These are phyloP conservation scores for Cytidiella melzeri DNA, from an alignment of 768 basidiomycete species.

Conservation along the genomic window DNA sequence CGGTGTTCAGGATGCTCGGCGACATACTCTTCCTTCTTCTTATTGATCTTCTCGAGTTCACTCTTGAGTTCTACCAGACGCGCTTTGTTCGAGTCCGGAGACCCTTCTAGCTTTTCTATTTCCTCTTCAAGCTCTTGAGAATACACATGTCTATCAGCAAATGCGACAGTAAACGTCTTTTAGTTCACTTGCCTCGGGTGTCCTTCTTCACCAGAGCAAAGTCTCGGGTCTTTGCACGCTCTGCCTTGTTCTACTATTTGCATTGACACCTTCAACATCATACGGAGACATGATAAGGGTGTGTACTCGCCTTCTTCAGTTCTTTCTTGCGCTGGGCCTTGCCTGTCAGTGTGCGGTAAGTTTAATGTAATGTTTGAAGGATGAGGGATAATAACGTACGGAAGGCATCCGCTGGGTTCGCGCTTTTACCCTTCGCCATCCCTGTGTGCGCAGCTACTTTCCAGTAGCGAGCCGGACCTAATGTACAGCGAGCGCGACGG, in stretches of 20 bases:
- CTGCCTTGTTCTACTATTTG: conserved; percentile 84
- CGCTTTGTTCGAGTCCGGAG: conserved; percentile 49
- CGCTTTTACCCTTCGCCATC: conserved; percentile 81
- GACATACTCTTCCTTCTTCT: conserved; percentile 89
- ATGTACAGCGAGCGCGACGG: background rate
- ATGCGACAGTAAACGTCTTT: background rate
- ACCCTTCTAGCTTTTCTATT: conserved; percentile 59
- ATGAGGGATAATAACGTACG: conserved; percentile 35
- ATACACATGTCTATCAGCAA: background rate
- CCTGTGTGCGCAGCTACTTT: background rate
- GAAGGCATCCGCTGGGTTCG: conserved; percentile 93
- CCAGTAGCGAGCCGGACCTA: background rate
- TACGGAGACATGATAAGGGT: background rate
- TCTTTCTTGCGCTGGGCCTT: conserved; percentile 94
- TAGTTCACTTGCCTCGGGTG: conserved; percentile 56
- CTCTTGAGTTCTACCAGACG: conserved; percentile 65
- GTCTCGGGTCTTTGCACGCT: conserved; percentile 74
- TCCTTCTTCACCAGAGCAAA: conserved; percentile 94
- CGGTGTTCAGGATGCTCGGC: conserved; percentile 91
- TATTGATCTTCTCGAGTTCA: conserved; percentile 75
- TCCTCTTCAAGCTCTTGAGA: conserved; percentile 87
- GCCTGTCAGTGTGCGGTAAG: conserved; percentile 39
- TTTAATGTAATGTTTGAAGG: background rate
- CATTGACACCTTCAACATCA: conserved; percentile 6
- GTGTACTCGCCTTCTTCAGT: conserved; percentile 74